Evolutionary conservation across 2,329 filamentous ascomycete species (phyloP).

Genomic region (Cadophora malorum): DNA sequence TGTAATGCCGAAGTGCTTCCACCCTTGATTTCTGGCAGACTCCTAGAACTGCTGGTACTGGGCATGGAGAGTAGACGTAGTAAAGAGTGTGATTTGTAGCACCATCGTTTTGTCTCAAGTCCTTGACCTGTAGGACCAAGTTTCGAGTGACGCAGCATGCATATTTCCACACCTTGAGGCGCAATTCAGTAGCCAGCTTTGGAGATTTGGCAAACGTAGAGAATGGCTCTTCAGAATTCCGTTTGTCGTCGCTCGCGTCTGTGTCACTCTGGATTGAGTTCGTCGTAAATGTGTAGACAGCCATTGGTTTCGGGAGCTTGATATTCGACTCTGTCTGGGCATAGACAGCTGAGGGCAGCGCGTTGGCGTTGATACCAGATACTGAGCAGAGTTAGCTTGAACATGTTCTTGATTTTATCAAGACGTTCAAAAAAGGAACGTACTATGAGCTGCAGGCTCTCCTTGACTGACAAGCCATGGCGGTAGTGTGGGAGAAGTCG

Average conservation of each 20-base stretch:
- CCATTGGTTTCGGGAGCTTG: neutral
- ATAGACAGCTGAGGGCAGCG: no score
- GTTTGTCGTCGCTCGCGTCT: no score
- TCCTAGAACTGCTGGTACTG: neutral
- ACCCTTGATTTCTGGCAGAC: neutral
- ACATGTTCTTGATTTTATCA: no score
- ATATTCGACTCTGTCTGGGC: no score
- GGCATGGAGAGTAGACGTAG: conserved; percentile 3
- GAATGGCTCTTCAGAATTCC: neutral
- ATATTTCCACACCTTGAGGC: neutral
- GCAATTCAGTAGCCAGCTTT: conserved; percentile 1
- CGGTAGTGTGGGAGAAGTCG: no score
- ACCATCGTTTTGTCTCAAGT: neutral
- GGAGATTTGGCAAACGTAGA: conserved; percentile 5
- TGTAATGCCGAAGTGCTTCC: conserved; percentile 6
- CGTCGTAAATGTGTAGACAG: neutral
- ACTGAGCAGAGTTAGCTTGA: no score
- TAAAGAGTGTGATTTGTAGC: neutral
- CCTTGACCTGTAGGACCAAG: conserved; percentile 9
- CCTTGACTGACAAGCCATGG: no score
- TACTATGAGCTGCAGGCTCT: no score
- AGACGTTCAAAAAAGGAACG: no score
- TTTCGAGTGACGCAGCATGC: neutral
- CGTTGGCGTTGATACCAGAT: no score
- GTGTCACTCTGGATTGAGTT: no score